Conservation (phyloP, 2,329 filamentous ascomycete species). For the Pyrenophora teres region DNA sequence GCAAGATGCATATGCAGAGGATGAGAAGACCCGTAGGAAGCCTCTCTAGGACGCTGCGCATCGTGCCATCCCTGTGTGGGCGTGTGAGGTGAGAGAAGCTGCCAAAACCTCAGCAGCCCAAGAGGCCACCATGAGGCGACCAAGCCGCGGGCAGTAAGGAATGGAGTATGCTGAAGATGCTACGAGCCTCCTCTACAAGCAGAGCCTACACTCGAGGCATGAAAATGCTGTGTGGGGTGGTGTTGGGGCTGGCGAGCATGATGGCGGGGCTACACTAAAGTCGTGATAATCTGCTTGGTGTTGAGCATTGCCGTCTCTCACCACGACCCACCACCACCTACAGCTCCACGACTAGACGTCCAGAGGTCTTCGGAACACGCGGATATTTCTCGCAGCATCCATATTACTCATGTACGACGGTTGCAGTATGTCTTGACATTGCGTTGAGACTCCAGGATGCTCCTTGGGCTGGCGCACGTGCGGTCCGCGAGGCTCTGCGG, state of each 20-base stretch:
- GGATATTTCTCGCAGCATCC: neutral
- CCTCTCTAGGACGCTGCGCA: no score
- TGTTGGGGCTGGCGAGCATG: neutral
- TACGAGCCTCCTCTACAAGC: no score
- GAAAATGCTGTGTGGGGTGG: neutral
- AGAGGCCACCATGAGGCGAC: no score
- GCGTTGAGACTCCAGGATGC: neutral
- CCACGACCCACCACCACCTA: neutral
- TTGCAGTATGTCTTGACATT: neutral
- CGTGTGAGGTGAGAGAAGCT: no score
- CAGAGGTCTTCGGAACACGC: neutral
- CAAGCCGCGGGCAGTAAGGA: no score
- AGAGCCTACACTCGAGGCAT: no score
- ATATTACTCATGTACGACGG: neutral
- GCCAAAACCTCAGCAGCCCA: no score
- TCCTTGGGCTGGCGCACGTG: neutral
- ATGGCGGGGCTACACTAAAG: neutral
- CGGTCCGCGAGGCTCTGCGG: neutral
- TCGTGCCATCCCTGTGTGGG: no score
- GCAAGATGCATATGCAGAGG: no score
- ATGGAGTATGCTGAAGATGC: no score
- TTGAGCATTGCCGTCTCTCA: slow-evolving; percentile 5
- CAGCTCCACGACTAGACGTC: neutral
- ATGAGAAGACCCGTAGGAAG: no score
- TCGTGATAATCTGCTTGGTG: slow-evolving; percentile 11